phyloP scores from a whole-genome alignment of 192 early-diverging fungal genomes.

The Tieghemiomyces parasiticus region DNA sequence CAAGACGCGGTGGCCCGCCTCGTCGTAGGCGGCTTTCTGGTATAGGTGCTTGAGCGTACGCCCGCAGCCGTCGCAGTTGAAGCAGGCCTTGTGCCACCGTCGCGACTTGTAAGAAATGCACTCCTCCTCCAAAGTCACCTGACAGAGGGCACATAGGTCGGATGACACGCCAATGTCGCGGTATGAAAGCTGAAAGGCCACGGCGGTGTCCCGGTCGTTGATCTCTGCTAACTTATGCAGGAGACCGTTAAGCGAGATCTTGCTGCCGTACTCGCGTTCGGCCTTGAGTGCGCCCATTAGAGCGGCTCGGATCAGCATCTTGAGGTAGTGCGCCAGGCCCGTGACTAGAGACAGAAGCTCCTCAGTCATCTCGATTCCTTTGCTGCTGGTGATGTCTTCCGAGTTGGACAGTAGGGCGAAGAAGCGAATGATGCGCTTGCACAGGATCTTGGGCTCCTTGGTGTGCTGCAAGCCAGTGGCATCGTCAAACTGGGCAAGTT shows the following conservation, averaged over 20 bases:
- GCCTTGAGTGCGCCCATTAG: slow-evolving; percentile 70
- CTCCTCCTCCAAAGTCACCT: slow-evolving; percentile 68
- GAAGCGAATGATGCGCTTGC: slow-evolving; percentile 88
- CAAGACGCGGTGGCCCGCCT: slow-evolving; percentile 20
- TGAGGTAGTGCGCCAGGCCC: slow-evolving; percentile 81
- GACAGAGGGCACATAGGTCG: slow-evolving; percentile 70
- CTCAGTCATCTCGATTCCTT: slow-evolving; percentile 44
- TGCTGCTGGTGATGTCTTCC: slow-evolving; percentile 22
- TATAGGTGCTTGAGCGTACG: slow-evolving; percentile 33
- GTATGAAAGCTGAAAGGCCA: slow-evolving; percentile 24
- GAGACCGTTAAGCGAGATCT: slow-evolving; percentile 38
- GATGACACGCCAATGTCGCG: slow-evolving; percentile 47
- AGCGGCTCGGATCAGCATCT: slow-evolving; percentile 77
- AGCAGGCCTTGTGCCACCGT: slow-evolving; percentile 77
- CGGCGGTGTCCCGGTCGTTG: slow-evolving; percentile 33
- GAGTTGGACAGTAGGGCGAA: slow-evolving; percentile 76
- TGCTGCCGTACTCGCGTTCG: slow-evolving; percentile 30
- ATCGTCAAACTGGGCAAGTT: slow-evolving; percentile 51
- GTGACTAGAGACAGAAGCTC: slow-evolving; percentile 84
- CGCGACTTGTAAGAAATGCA: slow-evolving; percentile 50
- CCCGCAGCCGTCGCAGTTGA: slow-evolving; percentile 57
- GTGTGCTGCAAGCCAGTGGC: slow-evolving; percentile 51
- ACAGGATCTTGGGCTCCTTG: slow-evolving; percentile 88
- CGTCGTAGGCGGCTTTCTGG: slow-evolving; percentile 36
- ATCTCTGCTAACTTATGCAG: slow-evolving; percentile 64